Evolutionary conservation across 2,329 filamentous ascomycete species (phyloP).

Genomic region (Helotiales sp.): DNA sequence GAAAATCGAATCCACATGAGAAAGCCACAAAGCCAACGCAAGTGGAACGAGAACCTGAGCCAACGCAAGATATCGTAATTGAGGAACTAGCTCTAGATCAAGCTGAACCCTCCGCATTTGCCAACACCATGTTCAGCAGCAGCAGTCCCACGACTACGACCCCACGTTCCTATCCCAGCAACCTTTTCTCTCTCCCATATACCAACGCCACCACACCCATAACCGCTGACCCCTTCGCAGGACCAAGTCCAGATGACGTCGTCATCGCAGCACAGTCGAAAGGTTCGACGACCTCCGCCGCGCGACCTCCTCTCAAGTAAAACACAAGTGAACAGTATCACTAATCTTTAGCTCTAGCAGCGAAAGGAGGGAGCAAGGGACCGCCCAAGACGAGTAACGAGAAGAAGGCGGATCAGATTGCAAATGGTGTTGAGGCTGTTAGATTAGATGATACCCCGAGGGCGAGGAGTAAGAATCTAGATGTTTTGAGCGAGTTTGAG

Average conservation of each 20-base stretch:
- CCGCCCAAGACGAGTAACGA: constrained; percentile 47
- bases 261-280: constrained; percentile 86
- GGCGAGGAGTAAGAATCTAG: constrained; percentile 76
- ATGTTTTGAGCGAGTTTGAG: constrained; percentile 82
- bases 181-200: constrained; percentile 49
- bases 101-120: constrained; percentile 47
- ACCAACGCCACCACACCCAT: constrained; percentile 43
- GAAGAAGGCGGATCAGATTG: constrained; percentile 49
- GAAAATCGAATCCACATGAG: constrained; percentile 43
- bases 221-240: constrained; percentile 70
- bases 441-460: constrained; percentile 59
- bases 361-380: constrained; percentile 47
- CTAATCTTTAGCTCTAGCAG: constrained; percentile 46
- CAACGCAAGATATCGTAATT: constrained; percentile 17
- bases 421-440: constrained; percentile 53
- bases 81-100: constrained; percentile 34
- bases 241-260: constrained; percentile 90
- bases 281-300: constrained; percentile 64
- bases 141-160: constrained; percentile 10
- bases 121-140: constrained; percentile 50
- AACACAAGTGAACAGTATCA: constrained; percentile 42
- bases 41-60: constrained; percentile 15
- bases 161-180: constrained; percentile 24
- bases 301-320: constrained; percentile 36
- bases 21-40: constrained; percentile 29